A percentile compares a stretch with the other conserved stretches of the same genome.
phyloP scores from a whole-genome alignment of 352 stramenopile genomes.

The Phytophthora idaei region DNA sequence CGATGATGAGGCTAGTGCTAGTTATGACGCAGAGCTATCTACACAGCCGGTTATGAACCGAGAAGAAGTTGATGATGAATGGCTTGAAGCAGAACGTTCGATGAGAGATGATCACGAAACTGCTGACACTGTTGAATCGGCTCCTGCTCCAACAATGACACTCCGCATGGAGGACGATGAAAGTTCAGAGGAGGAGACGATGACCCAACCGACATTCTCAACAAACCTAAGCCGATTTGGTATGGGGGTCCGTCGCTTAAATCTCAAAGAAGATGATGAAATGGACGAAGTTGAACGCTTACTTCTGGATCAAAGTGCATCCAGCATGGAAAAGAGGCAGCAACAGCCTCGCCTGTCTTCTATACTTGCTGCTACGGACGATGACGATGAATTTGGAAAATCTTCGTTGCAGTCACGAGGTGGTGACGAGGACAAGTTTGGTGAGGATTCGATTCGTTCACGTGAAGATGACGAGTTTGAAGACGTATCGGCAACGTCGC shows the following conservation, averaged over 20 bases:
- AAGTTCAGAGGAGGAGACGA: slow-evolving; percentile 35
- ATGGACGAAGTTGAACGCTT: slow-evolving; percentile 39
- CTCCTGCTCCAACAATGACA: slow-evolving; percentile 1
- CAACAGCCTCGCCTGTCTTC: background rate
- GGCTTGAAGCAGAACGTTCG: slow-evolving; percentile 22
- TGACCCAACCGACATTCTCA: slow-evolving; percentile 13
- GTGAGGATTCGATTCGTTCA: slow-evolving; percentile 8
- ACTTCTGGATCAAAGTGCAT: slow-evolving; percentile 27
- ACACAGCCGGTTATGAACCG: slow-evolving; percentile 5
- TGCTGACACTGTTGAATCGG: background rate
- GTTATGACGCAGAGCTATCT: background rate
- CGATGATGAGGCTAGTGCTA: slow-evolving; percentile 11
- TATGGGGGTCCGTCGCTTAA: slow-evolving; percentile 8
- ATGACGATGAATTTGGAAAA: slow-evolving; percentile 23
- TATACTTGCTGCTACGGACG: slow-evolving; percentile 3
- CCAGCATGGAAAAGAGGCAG: slow-evolving; percentile 3
- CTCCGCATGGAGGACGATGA: slow-evolving; percentile 22
- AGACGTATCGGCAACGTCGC: background rate
- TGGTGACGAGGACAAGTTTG: slow-evolving; percentile 13
- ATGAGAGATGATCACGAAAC: slow-evolving; percentile 2
- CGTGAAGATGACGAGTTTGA: slow-evolving; percentile 2
- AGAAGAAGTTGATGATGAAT: slow-evolving; percentile 17
- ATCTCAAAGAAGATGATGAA: slow-evolving; percentile 38
- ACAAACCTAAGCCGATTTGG: slow-evolving; percentile 19
- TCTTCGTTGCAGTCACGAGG: slow-evolving; percentile 12